Evolutionary conservation across 169 alveolate species (phyloP).

Genomic region (Plasmodium knowlesi): DNA sequence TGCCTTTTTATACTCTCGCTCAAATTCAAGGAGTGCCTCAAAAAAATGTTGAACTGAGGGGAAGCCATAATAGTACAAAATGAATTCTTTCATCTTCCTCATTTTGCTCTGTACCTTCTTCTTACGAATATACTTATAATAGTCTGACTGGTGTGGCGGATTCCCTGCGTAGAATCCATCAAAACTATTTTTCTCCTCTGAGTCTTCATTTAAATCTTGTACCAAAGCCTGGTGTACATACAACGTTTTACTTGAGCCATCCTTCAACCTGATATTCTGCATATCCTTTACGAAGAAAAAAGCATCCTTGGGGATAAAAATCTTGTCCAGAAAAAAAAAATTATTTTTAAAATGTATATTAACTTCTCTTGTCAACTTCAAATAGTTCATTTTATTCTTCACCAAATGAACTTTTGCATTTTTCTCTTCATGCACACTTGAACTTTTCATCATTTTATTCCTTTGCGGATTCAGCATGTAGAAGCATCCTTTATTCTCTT

Average conservation of each 20-base stretch:
- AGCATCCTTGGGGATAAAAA: constrained; percentile 75
- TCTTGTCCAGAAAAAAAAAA: constrained; percentile 64
- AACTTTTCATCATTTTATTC: constrained; percentile 45
- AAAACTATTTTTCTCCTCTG: constrained; percentile 27
- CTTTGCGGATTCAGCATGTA: constrained; percentile 70
- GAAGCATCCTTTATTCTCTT: constrained; percentile 74
- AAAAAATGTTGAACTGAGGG: constrained; percentile 45
- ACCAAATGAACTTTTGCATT: background rate
- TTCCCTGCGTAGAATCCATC: constrained; percentile 4
- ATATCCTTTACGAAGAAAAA: constrained; percentile 61
- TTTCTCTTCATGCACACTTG: background rate
- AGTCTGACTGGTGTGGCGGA: constrained; percentile 46
- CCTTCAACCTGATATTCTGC: constrained; percentile 32
- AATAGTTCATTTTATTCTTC: constrained; percentile 21
- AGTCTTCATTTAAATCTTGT: constrained; percentile 61
- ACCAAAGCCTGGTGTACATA: constrained; percentile 63
- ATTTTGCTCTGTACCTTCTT: constrained; percentile 68
- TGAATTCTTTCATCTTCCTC: constrained; percentile 65
- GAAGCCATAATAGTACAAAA: constrained; percentile 55
- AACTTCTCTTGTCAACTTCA: constrained; percentile 21
- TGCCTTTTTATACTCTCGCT: constrained; percentile 20
- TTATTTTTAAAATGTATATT: constrained; percentile 45
- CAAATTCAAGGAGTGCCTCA: constrained; percentile 39
- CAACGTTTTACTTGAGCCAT: constrained; percentile 6
- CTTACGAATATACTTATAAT: constrained; percentile 52